Conservation (phyloP, 1,284 basidiomycete genomes). For the Naganishia albida region DNA sequence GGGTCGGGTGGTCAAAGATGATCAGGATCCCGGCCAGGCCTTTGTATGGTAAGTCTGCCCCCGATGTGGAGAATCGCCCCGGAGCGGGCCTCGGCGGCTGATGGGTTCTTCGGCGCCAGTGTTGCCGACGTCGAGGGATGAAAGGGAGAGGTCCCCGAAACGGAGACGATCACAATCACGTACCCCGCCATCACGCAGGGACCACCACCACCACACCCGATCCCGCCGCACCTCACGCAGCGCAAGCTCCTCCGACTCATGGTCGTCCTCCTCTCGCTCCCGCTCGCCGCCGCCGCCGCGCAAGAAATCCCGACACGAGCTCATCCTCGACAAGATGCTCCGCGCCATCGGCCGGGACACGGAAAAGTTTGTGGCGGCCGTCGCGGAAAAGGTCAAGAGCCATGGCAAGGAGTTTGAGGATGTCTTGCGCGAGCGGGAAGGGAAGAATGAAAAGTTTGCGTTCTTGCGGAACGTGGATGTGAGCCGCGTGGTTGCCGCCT, state of each 20-base stretch:
- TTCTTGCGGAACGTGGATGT: constrained; percentile 74
- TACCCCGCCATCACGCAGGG: constrained; percentile 7
- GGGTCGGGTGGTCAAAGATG: constrained; percentile 94
- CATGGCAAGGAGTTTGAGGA: constrained; percentile 78
- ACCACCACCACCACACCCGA: not conserved
- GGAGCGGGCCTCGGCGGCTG: not conserved
- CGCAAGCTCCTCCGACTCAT: not conserved
- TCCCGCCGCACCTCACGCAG: constrained; percentile 7
- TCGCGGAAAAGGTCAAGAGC: constrained; percentile 78
- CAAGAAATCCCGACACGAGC: constrained; percentile 23
- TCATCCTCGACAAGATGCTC: constrained; percentile 44
- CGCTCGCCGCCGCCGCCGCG: constrained; percentile 58
- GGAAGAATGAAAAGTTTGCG: constrained; percentile 73
- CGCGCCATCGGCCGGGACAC: constrained; percentile 67
- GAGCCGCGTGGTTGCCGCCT: constrained; percentile 43
- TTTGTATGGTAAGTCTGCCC: constrained; percentile 67
- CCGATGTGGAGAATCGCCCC: not conserved
- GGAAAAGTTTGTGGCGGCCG: constrained; percentile 78
- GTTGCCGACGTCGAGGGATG: constrained; percentile 19
- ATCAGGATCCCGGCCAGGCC: constrained; percentile 78
- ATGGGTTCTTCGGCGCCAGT: not conserved
- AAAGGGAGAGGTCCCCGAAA: constrained; percentile 35
- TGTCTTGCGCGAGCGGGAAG: constrained; percentile 72
- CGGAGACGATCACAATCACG: constrained; percentile 40
- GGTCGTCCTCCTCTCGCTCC: constrained; percentile 44